Base-by-base conservation (phyloP, 2,329 filamentous ascomycete species). In the Beauveria asiatica region DNA sequence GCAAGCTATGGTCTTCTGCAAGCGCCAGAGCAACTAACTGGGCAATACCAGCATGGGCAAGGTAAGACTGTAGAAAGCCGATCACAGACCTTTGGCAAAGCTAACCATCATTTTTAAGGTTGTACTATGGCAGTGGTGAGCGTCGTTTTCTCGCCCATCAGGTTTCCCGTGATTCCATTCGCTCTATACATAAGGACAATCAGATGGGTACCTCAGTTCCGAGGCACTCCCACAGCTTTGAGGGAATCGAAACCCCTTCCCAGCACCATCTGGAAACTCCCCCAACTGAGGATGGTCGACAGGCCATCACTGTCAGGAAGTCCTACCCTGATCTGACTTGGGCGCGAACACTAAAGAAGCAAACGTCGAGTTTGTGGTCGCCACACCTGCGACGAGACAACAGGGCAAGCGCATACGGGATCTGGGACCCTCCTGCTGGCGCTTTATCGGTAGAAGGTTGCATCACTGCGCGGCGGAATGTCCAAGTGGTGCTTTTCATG, bases 401-500 rank as follows among this genome's bases (percentile, higher is more conserved):
- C 61, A 78, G 85, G 17, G 78, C 82, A 50, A 77, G 78, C 59
- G 74, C 77, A 61, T 82, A 77, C 65, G 88, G 83, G 68, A 78
- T 85, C 17, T 94, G 90, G 89, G 83, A 86, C 62, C 85, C 90
- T 1, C 90, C 90, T 1, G 86, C 85, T 1, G 75, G 88, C 23
- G 83, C 85, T 62, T 88, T 86, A 73, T 82, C 82, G 10, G 74
- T 82, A 3, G 83, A 85, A 44, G 83, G 81, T 41, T 80, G 82
- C 17, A 68, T 83, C 3, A 79, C 88, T 64, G 86, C 85, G 55
- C 82, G 83, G 64, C 82, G 88, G 63, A 92, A 92, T 68, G 75
- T 85, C 51, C 91, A 95, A 72, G 81, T 93, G 33, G 76, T 88
- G 57, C 76, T 90, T 53, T 95, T 95, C 73, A 83, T 86, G 59